Percentiles rank a stretch among this genome's conserved stretches.
Evolutionary conservation across 192 early-diverging fungal genomes (phyloP).

Genomic region (Borealophlyctis nickersoniae): DNA sequence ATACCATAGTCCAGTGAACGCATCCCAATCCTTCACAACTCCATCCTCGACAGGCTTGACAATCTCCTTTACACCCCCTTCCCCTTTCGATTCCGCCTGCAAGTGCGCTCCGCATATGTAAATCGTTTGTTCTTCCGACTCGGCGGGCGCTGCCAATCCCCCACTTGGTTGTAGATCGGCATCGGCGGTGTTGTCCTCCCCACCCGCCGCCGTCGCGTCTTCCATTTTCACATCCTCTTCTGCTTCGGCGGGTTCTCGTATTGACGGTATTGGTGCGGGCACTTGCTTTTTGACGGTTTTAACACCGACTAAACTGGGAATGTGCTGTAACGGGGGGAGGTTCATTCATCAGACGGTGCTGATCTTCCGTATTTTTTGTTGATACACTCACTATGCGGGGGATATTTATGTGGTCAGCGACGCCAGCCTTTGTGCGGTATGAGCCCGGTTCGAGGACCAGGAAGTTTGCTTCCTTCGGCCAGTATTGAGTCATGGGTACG

Average conservation of each 20-base stretch:
- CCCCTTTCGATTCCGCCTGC: not conserved
- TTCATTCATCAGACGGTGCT: conserved; percentile 6
- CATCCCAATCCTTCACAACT: conserved; percentile 36
- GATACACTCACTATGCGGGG: conserved; percentile 59
- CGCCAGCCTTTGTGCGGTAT: conserved; percentile 70
- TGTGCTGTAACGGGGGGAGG: not conserved
- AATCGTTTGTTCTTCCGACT: not conserved
- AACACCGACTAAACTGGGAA: conserved; percentile 1
- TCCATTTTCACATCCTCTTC: no score
- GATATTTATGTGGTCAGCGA: conserved; percentile 71
- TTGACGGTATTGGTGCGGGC: not conserved
- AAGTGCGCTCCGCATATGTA: conserved; percentile 14
- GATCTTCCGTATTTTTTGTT: conserved; percentile 27
- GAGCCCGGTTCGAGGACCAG: conserved; percentile 87
- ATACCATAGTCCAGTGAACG: conserved; percentile 66
- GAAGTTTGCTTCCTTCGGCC: conserved; percentile 64
- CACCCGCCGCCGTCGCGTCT: not conserved
- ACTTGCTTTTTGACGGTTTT: not conserved
- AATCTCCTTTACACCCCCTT: not conserved
- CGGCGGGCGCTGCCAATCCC: conserved; percentile 1
- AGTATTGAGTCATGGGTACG: no score
- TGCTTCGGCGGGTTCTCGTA: no score
- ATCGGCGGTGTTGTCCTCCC: not conserved
- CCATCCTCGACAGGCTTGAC: conserved; percentile 21
- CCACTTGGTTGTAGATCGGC: not conserved